Percentiles rank a stretch among this genome's conserved stretches.
Evolutionary conservation across 2,329 filamentous ascomycete genomes (phyloP).

Genomic region (Metarhizium sp.): DNA sequence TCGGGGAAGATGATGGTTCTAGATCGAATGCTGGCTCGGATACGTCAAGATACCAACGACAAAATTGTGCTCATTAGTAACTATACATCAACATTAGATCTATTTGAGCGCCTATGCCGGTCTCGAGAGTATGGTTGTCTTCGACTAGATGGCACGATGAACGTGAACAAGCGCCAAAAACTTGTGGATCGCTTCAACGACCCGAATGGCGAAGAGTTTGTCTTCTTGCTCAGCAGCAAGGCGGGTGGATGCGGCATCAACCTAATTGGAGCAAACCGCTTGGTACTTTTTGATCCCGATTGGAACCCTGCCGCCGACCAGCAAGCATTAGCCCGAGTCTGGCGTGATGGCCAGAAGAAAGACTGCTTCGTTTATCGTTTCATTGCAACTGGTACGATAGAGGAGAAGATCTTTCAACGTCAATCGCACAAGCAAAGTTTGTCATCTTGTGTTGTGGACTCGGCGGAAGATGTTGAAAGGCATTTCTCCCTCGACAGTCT

Average conservation of each 20-base stretch:
- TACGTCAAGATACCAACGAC: conserved; percentile 92
- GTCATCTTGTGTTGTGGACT: conserved; percentile 93
- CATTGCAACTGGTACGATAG: conserved; percentile 94
- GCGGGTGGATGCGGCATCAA: conserved; percentile 95
- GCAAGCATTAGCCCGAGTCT: conserved; percentile 91
- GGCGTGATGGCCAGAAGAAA: conserved; percentile 98
- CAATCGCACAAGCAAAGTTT: conserved; percentile 97
- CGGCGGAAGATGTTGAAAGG: conserved; percentile 90
- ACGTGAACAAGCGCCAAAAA: conserved; percentile 92
- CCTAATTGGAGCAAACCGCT: conserved; percentile 84
- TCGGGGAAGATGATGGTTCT: conserved; percentile 97
- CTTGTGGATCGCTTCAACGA: conserved; percentile 97
- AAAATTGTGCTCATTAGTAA: conserved; percentile 99
- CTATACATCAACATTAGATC: conserved; percentile 90
- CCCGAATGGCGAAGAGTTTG: conserved; percentile 78
- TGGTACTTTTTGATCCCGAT: conserved; percentile 92
- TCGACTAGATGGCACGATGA: conserved; percentile 94
- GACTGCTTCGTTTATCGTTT: conserved; percentile 99
- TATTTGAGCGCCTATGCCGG: conserved; percentile 87
- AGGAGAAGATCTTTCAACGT: conserved; percentile 98
- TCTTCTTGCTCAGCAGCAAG: conserved; percentile 95
- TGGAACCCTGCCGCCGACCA: conserved; percentile 99
- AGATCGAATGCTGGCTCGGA: conserved; percentile 94
- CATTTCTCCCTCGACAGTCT: conserved; percentile 91
- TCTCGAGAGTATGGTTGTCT: conserved; percentile 75